Conservation (phyloP, 306 rosid species). For the Acmispon strigosus region DNA sequence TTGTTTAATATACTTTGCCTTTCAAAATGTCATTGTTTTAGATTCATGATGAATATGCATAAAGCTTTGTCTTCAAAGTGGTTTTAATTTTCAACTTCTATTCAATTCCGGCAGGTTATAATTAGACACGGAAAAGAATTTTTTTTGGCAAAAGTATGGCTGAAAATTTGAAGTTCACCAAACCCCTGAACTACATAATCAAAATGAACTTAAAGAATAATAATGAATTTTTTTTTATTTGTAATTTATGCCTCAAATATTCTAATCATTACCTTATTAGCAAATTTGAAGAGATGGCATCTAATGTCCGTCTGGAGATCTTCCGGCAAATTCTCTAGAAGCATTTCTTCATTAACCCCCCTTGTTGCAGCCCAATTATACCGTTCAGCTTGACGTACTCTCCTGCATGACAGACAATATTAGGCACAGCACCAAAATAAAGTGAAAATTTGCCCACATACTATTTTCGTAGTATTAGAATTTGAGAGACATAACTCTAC, state of each 20-base stretch:
- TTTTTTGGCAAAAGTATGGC: not conserved
- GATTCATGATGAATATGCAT: not conserved
- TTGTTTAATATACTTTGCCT: not conserved
- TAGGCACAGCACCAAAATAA: not conserved
- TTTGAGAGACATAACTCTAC: too few relatives aligned
- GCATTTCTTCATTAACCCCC: slow-evolving; percentile 74
- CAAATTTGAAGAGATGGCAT: slow-evolving; percentile 59
- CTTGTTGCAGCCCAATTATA: slow-evolving; percentile 88
- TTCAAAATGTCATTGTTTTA: not conserved
- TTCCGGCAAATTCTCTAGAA: slow-evolving; percentile 77
- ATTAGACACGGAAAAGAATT: not conserved
- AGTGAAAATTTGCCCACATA: not conserved
- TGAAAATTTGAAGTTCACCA: not conserved
- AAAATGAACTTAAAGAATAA: not conserved
- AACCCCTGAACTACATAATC: not conserved
- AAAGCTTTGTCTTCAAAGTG: not conserved
- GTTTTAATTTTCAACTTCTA: not conserved
- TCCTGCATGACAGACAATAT: slow-evolving; percentile 39
- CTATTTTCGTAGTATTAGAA: too few relatives aligned
- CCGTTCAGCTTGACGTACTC: slow-evolving; percentile 67
- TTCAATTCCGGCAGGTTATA: not conserved
- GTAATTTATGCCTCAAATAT: too few relatives aligned
- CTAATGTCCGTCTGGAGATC: too few relatives aligned
- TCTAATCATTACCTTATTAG: slow-evolving; percentile 12
- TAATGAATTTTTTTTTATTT: too few relatives aligned